A percentile compares a stretch with the other conserved stretches of the same genome.
Conservation (phyloP, 108 stramenopile species). For the Schizochytrium sp. region DNA sequence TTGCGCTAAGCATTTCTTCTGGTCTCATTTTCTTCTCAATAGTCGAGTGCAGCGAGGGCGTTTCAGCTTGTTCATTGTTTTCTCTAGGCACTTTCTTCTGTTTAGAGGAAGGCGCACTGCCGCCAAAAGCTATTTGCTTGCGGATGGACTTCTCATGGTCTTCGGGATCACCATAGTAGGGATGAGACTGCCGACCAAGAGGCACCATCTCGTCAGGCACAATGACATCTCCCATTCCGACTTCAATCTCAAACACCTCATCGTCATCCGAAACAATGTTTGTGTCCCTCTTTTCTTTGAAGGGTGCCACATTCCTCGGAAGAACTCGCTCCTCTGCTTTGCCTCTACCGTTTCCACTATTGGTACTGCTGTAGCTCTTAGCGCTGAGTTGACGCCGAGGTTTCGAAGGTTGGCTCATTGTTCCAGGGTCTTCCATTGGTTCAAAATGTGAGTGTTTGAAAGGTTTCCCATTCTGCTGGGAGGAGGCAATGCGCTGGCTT, state of each 20-base stretch:
- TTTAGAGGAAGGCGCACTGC: too few species aligned
- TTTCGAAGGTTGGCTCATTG: too few species aligned
- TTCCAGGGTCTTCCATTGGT: too few species aligned
- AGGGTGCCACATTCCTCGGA: neutral
- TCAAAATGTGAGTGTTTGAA: too few species aligned
- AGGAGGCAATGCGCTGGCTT: too few species aligned
- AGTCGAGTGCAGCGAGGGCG: too few species aligned
- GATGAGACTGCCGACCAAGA: neutral
- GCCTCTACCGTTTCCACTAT: too few species aligned
- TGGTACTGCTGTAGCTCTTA: too few species aligned
- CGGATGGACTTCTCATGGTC: neutral
- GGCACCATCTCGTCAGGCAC: constrained; percentile 41
- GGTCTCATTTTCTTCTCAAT: neutral
- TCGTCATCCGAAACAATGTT: neutral
- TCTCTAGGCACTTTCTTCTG: neutral
- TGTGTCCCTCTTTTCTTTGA: neutral
- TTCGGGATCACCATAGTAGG: neutral
- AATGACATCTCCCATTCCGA: neutral
- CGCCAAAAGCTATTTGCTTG: neutral
- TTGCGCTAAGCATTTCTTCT: neutral
- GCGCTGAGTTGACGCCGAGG: too few species aligned
- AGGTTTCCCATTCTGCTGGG: too few species aligned
- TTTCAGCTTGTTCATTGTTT: neutral
- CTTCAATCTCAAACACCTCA: neutral
- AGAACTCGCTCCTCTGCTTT: too few species aligned